Percentiles rank a stretch among this genome's conserved stretches.
phyloP scores from a whole-genome alignment of 129 eudicot species.

The Tanacetum coccineum region DNA sequence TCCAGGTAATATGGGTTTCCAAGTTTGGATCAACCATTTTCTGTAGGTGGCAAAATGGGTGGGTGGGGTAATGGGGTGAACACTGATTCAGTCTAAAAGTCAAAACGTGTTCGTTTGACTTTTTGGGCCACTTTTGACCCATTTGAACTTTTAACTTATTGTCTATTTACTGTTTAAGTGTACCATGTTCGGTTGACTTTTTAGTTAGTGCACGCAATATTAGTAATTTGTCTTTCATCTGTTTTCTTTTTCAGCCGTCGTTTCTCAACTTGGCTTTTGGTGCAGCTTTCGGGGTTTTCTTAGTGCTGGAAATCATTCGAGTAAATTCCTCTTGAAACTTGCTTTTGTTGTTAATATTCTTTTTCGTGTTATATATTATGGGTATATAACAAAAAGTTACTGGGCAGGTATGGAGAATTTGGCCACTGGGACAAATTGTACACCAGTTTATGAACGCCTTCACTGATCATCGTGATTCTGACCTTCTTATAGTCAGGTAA shows the following conservation, averaged over 20 bases:
- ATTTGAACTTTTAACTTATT: too few relatives aligned
- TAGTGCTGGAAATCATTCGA: slow-evolving; percentile 82
- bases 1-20: slow-evolving; percentile 54
- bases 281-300: slow-evolving; percentile 83
- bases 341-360: background rate
- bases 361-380: background rate
- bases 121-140: background rate
- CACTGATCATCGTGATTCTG: slow-evolving; percentile 98
- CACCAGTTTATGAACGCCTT: slow-evolving; percentile 94
- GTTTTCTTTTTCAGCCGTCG: slow-evolving; percentile 51
- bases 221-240: background rate
- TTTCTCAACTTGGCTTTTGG: slow-evolving; percentile 93
- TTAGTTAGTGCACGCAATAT: slow-evolving; percentile 13
- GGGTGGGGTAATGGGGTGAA: slow-evolving; percentile 1
- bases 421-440: slow-evolving; percentile 84
- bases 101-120: background rate
- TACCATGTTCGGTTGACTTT: slow-evolving; percentile 7
- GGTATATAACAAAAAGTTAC: slow-evolving; percentile 19
- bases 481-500: slow-evolving; percentile 87
- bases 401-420: slow-evolving; percentile 92
- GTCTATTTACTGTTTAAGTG: background rate
- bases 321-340: slow-evolving; percentile 45
- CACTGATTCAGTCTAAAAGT: background rate
- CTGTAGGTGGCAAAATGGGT: slow-evolving; percentile 7
- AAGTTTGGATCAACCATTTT: background rate